Evolutionary conservation across 495 filamentous ascomycete species (phyloP).

Genomic region (Daldinia loculata): DNA sequence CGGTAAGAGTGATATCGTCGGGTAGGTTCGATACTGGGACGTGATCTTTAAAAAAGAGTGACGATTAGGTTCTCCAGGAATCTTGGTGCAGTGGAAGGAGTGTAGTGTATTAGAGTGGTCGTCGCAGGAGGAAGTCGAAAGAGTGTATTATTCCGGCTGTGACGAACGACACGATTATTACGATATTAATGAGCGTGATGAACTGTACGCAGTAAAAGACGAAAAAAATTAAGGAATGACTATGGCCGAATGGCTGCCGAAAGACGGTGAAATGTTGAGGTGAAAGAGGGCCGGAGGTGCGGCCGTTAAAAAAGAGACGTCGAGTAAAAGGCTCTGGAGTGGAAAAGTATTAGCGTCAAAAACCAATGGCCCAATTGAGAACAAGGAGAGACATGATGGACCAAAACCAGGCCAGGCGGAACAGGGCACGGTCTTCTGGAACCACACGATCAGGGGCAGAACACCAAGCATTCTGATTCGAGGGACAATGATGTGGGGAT

Average conservation of each 20-base stretch:
- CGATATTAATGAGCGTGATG: constrained; percentile 63
- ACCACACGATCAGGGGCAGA: constrained; percentile 46
- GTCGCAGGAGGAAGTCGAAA: constrained; percentile 53
- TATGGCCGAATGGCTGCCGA: constrained; percentile 54
- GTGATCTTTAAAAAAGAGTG: constrained; percentile 52
- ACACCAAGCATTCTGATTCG: constrained; percentile 42
- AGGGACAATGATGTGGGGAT: constrained; percentile 40
- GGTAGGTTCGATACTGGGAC: constrained; percentile 28
- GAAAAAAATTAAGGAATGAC: constrained; percentile 58
- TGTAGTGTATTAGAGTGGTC: constrained; percentile 49
- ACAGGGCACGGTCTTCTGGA: constrained; percentile 42
- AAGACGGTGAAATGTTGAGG: constrained; percentile 46
- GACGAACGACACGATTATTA: constrained; percentile 56
- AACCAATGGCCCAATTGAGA: constrained; percentile 41
- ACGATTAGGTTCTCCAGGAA: constrained; percentile 64
- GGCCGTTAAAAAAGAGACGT: constrained; percentile 47
- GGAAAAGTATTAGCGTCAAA: constrained; percentile 44
- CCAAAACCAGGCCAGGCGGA: constrained; percentile 39
- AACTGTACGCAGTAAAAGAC: constrained; percentile 50
- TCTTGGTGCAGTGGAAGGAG: constrained; percentile 45
- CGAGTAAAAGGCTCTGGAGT: constrained; percentile 44
- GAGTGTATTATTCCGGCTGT: constrained; percentile 56
- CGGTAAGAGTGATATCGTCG: constrained; percentile 34
- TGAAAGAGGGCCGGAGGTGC: constrained; percentile 52
- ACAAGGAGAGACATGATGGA: constrained; percentile 39